Conservation (phyloP, 306 rosid genomes). For the Cyamopsis tetragonoloba region DNA sequence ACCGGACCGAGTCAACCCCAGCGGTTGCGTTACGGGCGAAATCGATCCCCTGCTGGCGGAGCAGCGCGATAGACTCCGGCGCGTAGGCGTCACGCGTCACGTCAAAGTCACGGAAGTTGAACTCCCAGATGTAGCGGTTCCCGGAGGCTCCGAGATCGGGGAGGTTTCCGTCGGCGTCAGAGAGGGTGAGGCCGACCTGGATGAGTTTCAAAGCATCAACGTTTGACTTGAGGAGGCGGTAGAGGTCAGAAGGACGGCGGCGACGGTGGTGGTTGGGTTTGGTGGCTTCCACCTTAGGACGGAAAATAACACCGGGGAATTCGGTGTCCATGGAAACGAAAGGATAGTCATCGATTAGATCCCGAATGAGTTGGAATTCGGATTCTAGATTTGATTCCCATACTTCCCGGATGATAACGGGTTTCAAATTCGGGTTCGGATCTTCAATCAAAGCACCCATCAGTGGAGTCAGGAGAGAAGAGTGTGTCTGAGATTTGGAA, state of each 20-base stretch:
- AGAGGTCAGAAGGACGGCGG: constrained; percentile 51
- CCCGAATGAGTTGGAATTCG: constrained; percentile 47
- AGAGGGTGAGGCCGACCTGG: constrained; percentile 68
- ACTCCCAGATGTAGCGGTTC: constrained; percentile 58
- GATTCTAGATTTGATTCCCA: constrained; percentile 53
- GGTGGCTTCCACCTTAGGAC: constrained; percentile 19
- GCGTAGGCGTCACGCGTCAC: constrained; percentile 51
- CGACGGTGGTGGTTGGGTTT: constrained; percentile 24
- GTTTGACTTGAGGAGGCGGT: constrained; percentile 52
- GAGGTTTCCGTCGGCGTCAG: constrained; percentile 55
- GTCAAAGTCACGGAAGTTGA: constrained; percentile 67
- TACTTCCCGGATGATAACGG: constrained; percentile 49
- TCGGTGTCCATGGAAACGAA: constrained; percentile 74
- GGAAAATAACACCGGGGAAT: constrained; percentile 56
- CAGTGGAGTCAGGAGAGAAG: not conserved
- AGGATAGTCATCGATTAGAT: constrained; percentile 36
- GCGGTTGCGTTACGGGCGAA: constrained; percentile 38
- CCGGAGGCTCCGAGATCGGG: constrained; percentile 45
- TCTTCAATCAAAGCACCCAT: constrained; percentile 17
- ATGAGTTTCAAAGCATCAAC: constrained; percentile 69
- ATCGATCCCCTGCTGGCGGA: constrained; percentile 58
- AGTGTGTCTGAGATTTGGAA: not conserved
- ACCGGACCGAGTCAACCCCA: constrained; percentile 41
- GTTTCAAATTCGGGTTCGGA: not conserved
- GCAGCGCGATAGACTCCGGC: constrained; percentile 57